Conservation (phyloP, 768 basidiomycete genomes). For the Macrolepiota albuminosa region DNA sequence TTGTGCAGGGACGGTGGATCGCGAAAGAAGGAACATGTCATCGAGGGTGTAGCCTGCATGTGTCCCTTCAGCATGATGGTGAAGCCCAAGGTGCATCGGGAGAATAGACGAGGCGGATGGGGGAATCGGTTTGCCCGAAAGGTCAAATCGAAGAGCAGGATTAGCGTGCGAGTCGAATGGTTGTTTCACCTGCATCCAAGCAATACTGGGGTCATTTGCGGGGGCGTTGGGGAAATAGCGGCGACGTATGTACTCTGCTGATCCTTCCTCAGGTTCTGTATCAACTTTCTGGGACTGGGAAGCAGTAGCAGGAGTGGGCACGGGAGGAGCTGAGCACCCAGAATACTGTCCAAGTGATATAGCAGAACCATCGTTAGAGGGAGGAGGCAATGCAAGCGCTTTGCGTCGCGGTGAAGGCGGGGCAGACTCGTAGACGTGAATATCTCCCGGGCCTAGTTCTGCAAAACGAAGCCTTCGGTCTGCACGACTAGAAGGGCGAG, state of each 20-base stretch:
- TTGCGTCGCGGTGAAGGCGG: slow-evolving; percentile 70
- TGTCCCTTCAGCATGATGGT: slow-evolving; percentile 80
- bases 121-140: slow-evolving; percentile 68
- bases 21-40: slow-evolving; percentile 73
- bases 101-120: slow-evolving; percentile 45
- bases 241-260: slow-evolving; percentile 77
- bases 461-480: slow-evolving; percentile 70
- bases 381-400: slow-evolving; percentile 54
- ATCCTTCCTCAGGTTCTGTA: slow-evolving; percentile 55
- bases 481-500: slow-evolving; percentile 56
- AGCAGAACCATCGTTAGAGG: slow-evolving; percentile 32
- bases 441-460: slow-evolving; percentile 66
- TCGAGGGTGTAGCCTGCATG: slow-evolving; percentile 87
- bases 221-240: slow-evolving; percentile 78
- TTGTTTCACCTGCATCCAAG: slow-evolving; percentile 60
- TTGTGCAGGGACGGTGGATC: slow-evolving; percentile 82
- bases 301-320: background rate
- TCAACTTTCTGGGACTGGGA: background rate
- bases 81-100: slow-evolving; percentile 82
- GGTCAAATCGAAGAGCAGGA: slow-evolving; percentile 66
- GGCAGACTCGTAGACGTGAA: slow-evolving; percentile 79
- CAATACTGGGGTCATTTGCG: slow-evolving; percentile 65
- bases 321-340: slow-evolving; percentile 20
- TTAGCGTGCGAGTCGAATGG: slow-evolving; percentile 22
- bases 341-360: slow-evolving; percentile 38